phyloP scores from a whole-genome alignment of 2,329 filamentous ascomycete species.

The Diaporthe sp. region DNA sequence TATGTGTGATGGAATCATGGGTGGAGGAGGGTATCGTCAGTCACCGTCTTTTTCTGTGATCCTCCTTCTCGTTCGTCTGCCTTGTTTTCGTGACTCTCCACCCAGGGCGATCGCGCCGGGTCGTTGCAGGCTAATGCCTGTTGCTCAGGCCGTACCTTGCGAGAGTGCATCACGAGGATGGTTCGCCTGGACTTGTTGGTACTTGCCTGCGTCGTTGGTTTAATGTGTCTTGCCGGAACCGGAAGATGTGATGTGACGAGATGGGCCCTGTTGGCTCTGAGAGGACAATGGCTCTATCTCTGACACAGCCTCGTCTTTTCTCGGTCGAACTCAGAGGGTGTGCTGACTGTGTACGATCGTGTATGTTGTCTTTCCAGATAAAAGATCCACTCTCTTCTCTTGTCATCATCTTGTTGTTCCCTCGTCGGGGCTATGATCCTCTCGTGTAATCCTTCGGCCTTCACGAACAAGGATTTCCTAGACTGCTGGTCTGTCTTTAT shows the following conservation, averaged over 20 bases:
- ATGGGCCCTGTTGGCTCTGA: background rate
- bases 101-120: background rate
- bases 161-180: background rate
- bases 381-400: constrained; percentile 14
- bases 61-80: background rate
- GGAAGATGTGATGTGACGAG: constrained; percentile 9
- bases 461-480: background rate
- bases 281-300: background rate
- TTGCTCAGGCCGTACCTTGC: background rate
- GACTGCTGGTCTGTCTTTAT: background rate
- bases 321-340: background rate
- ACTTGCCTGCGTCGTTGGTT: background rate
- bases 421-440: background rate
- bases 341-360: constrained; percentile 1
- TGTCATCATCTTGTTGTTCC: background rate
- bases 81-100: background rate
- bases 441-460: constrained; percentile 18
- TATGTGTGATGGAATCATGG: background rate
- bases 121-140: background rate
- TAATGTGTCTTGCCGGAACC: background rate
- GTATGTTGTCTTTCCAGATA: background rate
- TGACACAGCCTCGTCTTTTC: constrained; percentile 16
- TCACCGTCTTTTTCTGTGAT: background rate
- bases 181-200: background rate
- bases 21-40: constrained; percentile 2